Percentiles rank a stretch among this genome's conserved stretches.
These are phyloP conservation scores for Populus pruinosa DNA, from an alignment of 345 rosid genomes.

Conservation along the genomic window DNA sequence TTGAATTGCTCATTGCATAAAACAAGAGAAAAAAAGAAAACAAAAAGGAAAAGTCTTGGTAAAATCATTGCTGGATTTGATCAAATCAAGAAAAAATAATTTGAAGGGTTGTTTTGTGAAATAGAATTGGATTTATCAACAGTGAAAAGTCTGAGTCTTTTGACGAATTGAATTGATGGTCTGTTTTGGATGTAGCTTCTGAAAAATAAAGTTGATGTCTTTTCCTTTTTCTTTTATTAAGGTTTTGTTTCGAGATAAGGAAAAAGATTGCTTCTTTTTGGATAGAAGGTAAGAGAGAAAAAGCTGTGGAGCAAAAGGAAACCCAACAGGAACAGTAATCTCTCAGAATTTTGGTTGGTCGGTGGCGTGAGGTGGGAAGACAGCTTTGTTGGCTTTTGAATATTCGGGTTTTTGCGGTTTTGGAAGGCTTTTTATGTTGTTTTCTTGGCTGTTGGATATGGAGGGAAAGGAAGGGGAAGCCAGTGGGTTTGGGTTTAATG, in stretches of 20 bases:
- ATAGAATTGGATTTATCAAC: too few species aligned
- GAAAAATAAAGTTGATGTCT: too few species aligned
- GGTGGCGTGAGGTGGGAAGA: neutral
- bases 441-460: neutral
- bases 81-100: too few species aligned
- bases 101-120: too few species aligned
- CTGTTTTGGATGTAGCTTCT: too few species aligned
- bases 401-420: conserved; percentile 3
- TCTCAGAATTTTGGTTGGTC: neutral
- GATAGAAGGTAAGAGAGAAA: neutral
- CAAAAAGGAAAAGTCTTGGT: conserved; percentile 29
- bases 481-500: neutral
- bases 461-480: neutral
- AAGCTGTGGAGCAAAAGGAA: neutral
- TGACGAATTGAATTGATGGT: too few species aligned
- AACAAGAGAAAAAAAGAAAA: conserved; percentile 32
- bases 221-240: too few species aligned
- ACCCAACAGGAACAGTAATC: conserved; percentile 2
- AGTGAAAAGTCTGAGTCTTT: too few species aligned
- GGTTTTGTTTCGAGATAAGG: neutral
- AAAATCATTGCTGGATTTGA: conserved; percentile 31
- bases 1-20: conserved; percentile 36
- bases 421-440: neutral
- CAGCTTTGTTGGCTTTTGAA: conserved; percentile 1
- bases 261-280: neutral